Conservation (phyloP, 2,329 filamentous ascomycete species). For the Exophiala sp. region DNA sequence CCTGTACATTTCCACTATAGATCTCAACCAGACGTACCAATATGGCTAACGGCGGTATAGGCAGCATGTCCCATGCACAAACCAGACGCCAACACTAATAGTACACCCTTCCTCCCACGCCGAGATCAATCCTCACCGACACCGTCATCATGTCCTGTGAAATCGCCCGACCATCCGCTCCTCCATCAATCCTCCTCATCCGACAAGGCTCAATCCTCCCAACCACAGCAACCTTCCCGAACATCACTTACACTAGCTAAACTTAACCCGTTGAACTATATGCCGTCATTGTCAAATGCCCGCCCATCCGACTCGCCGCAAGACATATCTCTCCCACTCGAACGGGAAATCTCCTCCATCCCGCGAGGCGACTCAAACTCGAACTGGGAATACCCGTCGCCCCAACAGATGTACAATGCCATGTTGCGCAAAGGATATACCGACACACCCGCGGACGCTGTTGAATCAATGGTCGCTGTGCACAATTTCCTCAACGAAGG, state of each 20-base stretch:
- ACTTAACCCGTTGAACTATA: slow-evolving; percentile 83
- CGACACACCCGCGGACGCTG: slow-evolving; percentile 85
- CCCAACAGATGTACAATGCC: slow-evolving; percentile 99
- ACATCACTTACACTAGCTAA: slow-evolving; percentile 49
- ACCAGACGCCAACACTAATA: neutral
- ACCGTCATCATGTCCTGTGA: slow-evolving; percentile 56
- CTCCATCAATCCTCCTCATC: slow-evolving; percentile 23
- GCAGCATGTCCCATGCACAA: slow-evolving; percentile 3
- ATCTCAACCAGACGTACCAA: no score
- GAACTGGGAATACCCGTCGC: slow-evolving; percentile 96
- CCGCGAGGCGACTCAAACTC: slow-evolving; percentile 72
- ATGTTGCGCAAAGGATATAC: slow-evolving; percentile 92
- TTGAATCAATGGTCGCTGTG: slow-evolving; percentile 94
- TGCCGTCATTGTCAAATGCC: slow-evolving; percentile 83
- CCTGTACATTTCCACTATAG: slow-evolving; percentile 43
- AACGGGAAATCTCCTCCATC: slow-evolving; percentile 80
- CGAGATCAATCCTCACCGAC: neutral
- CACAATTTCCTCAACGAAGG: slow-evolving; percentile 99
- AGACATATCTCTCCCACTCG: slow-evolving; percentile 65
- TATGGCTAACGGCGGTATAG: slow-evolving; percentile 19
- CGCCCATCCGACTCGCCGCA: slow-evolving; percentile 61
- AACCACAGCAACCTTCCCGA: slow-evolving; percentile 13
- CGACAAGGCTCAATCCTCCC: slow-evolving; percentile 22
- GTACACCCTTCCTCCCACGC: neutral
- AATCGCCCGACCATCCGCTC: slow-evolving; percentile 28